Evolutionary conservation across 345 rosid genomes (phyloP), one percentile per base, ranked within the genome.

Genomic region (Reutealis trisperma): DNA sequence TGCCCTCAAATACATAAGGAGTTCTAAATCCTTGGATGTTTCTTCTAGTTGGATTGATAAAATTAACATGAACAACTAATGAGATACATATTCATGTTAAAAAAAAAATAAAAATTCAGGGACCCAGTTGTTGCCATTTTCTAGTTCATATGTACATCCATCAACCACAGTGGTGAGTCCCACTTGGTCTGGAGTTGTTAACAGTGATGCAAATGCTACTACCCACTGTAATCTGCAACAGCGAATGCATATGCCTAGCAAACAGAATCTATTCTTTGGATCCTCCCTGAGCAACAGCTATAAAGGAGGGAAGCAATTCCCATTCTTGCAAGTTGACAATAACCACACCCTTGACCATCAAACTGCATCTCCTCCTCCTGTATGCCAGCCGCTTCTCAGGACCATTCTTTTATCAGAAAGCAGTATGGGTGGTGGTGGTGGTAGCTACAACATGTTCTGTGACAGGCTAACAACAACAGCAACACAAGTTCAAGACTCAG

Each of bases 101-200:
- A 37, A 37, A 37, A 37, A 37, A 37, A 37, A 37, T 4, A 37
- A 37, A 37, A 37, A 37, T 4, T 75, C 86, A 89, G 95, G 90
- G 77, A 62, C 84, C 75, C 90, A 74, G 27, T 67, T 87, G 68
- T 62, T 84, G 55, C 83, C 88, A 41, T 86, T 86, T 79, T 84
- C 91, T 11, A 79, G 81, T 74, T 71, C 91, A 75, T 88, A 86
- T 54, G 80, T 77, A 82, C 82, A 85, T 82, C 91, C 92, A 30
- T 76, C 90, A 13, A 72, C 90, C 55, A 75, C 83, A 22, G 68
- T 83, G 37, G 78, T 75, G 25, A 87, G 79, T 45, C 84, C 85
- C 16, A 57, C 80, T 58, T 88, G 92, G 93, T 22, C 84, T 4
- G 81, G 81, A 84, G 84, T 73, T 76, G 81, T 79, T 41, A 77